A percentile compares a stretch with the other conserved stretches of the same genome.
phyloP scores from a whole-genome alignment of 352 stramenopile genomes.

The Aphanomyces invadans region DNA sequence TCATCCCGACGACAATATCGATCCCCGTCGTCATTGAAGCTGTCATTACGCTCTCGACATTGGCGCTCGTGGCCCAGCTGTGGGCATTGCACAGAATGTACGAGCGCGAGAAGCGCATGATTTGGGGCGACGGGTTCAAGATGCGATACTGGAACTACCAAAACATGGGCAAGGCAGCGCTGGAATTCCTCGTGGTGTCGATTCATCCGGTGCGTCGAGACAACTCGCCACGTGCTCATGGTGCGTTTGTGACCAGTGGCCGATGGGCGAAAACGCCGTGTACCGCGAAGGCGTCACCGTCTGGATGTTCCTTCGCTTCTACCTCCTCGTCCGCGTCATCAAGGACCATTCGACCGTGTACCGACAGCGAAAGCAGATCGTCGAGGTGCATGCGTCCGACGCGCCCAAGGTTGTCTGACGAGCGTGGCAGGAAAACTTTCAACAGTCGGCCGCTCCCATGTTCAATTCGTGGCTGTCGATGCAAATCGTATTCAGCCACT shows the following conservation, averaged over 20 bases:
- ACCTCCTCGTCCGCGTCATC: slow-evolving; percentile 3
- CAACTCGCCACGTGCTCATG: neutral
- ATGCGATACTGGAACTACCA: slow-evolving; percentile 2
- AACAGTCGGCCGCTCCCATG: neutral
- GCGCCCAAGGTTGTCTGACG: too few relatives aligned
- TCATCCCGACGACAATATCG: neutral
- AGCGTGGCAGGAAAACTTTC: neutral
- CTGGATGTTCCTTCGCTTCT: slow-evolving; percentile 5
- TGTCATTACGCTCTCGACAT: slow-evolving; percentile 7
- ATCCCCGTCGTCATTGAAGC: neutral
- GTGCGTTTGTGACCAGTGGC: neutral
- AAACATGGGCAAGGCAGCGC: neutral
- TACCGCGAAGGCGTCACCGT: neutral
- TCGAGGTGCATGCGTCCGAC: too few relatives aligned
- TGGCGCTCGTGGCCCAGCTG: neutral
- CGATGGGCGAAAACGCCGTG: neutral
- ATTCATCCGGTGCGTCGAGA: neutral
- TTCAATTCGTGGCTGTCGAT: slow-evolving; percentile 8
- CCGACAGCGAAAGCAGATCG: slow-evolving; percentile 1
- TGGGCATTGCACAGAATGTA: neutral
- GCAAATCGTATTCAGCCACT: neutral
- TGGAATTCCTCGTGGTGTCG: neutral
- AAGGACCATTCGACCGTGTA: slow-evolving; percentile 4
- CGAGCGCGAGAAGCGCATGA: neutral
- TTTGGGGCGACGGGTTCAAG: neutral